A percentile compares a stretch with the other conserved stretches of the same genome.
phyloP scores from a whole-genome alignment of 768 basidiomycete genomes.

The Strobilomyces confusus region DNA sequence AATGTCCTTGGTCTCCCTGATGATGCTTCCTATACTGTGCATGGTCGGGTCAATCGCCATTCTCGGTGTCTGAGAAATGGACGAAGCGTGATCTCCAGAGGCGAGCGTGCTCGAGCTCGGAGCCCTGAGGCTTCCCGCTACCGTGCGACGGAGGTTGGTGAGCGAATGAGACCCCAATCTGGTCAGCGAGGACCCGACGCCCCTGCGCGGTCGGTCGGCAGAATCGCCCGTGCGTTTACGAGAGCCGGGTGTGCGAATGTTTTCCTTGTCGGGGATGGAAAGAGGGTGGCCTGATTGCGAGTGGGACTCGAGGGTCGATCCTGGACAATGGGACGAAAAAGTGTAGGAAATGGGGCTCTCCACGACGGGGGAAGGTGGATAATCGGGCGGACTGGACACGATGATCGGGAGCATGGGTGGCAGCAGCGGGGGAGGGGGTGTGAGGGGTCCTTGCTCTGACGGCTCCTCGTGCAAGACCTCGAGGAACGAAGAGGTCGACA shows the following conservation, averaged over 20 bases:
- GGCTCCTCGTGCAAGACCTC: conserved; percentile 32
- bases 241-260: neutral
- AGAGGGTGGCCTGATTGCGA: conserved; percentile 10
- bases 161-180: conserved; percentile 37
- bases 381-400: conserved; percentile 15
- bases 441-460: conserved; percentile 15
- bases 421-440: conserved; percentile 5
- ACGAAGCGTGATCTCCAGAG: conserved; percentile 35
- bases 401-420: conserved; percentile 11
- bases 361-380: conserved; percentile 3
- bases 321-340: conserved; percentile 21
- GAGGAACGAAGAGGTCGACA: conserved; percentile 24
- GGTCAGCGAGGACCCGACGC: conserved; percentile 13
- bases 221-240: conserved; percentile 23
- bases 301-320: conserved; percentile 11
- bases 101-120: conserved; percentile 20
- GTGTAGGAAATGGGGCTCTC: conserved; percentile 26
- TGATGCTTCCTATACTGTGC: conserved; percentile 55
- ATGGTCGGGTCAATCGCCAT: conserved; percentile 54
- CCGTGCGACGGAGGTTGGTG: conserved; percentile 43
- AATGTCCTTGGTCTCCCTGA: conserved; percentile 49
- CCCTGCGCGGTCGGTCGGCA: conserved; percentile 9
- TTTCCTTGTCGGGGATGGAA: conserved; percentile 14
- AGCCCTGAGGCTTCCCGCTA: conserved; percentile 31
- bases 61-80: conserved; percentile 31